These are phyloP conservation scores for Somion occarium DNA, from an alignment of 1,284 basidiomycete genomes.

Conservation along the genomic window DNA sequence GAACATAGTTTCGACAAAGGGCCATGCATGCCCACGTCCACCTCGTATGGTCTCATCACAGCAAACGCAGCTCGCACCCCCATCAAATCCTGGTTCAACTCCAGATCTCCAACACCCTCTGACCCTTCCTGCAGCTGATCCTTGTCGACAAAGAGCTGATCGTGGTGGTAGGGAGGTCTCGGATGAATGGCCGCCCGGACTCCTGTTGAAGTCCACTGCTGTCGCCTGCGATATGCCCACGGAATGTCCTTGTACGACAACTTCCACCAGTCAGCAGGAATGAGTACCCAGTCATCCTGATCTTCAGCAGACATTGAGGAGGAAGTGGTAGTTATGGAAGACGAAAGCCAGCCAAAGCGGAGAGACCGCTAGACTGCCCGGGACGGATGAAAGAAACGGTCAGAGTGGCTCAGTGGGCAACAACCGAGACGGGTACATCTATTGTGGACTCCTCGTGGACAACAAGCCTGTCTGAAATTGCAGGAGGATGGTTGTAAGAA, in stretches of 20 bases:
- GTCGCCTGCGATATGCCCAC: conserved; percentile 19
- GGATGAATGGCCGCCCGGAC: conserved; percentile 14
- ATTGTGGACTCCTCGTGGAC: background rate
- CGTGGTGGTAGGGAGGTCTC: conserved; percentile 25
- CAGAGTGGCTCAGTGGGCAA: background rate
- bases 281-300: conserved; percentile 18
- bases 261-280: conserved; percentile 22
- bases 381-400: background rate
- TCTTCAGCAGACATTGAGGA: background rate
- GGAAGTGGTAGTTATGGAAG: background rate
- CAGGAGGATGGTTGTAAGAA: background rate
- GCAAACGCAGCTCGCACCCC: conserved; percentile 25
- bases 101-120: conserved; percentile 15
- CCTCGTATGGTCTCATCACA: conserved; percentile 24
- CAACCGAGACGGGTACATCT: background rate
- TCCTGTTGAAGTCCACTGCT: conserved; percentile 14
- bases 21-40: conserved; percentile 21
- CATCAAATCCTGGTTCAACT: conserved; percentile 20
- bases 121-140: conserved; percentile 6
- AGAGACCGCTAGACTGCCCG: background rate
- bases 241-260: conserved; percentile 20
- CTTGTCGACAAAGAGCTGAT: conserved; percentile 17
- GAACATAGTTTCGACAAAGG: conserved; percentile 3
- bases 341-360: too few species aligned
- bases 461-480: background rate